Evolutionary conservation across 2,329 filamentous ascomycete species (phyloP).

Genomic region (Coleophoma crateriformis): DNA sequence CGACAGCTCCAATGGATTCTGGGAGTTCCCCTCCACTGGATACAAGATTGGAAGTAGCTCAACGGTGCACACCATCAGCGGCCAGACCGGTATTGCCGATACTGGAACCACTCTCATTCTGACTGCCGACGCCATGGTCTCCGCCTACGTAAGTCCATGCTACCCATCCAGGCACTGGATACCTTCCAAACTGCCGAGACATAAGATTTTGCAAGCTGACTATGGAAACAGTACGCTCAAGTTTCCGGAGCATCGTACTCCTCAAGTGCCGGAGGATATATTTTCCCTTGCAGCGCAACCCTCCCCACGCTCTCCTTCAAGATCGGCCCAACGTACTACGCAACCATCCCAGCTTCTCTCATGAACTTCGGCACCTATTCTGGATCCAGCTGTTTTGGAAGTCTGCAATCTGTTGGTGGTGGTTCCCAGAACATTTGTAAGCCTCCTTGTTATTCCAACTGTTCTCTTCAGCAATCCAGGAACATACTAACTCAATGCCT

Average conservation of each 20-base stretch:
- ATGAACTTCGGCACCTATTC: slow-evolving; percentile 27
- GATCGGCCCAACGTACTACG: slow-evolving; percentile 24
- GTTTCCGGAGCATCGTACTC: slow-evolving; percentile 26
- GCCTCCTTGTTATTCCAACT: too few relatives aligned
- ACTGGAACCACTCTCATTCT: slow-evolving; percentile 36
- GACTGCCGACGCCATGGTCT: slow-evolving; percentile 25
- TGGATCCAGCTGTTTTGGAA: slow-evolving; percentile 27
- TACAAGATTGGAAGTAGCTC: slow-evolving; percentile 34
- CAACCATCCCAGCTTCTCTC: slow-evolving; percentile 27
- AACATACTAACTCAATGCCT: too few relatives aligned
- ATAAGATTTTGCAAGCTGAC: too few relatives aligned
- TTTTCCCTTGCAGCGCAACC: slow-evolving; percentile 28
- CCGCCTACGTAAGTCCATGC: slow-evolving; percentile 20
- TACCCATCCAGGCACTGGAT: too few relatives aligned
- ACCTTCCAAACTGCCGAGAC: too few relatives aligned
- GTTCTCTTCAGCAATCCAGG: too few relatives aligned
- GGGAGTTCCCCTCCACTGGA: slow-evolving; percentile 47
- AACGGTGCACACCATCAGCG: slow-evolving; percentile 36
- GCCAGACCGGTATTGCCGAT: slow-evolving; percentile 28
- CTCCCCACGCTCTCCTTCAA: slow-evolving; percentile 28
- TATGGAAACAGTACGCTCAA: slow-evolving; percentile 17
- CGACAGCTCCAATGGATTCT: slow-evolving; percentile 43
- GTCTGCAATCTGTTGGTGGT: slow-evolving; percentile 26
- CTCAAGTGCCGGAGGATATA: slow-evolving; percentile 24
- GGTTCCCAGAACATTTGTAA: slow-evolving; percentile 20